A percentile compares a stretch with the other conserved stretches of the same genome.
Conservation (phyloP, 352 stramenopile species). For the Phytopythium litorale region DNA sequence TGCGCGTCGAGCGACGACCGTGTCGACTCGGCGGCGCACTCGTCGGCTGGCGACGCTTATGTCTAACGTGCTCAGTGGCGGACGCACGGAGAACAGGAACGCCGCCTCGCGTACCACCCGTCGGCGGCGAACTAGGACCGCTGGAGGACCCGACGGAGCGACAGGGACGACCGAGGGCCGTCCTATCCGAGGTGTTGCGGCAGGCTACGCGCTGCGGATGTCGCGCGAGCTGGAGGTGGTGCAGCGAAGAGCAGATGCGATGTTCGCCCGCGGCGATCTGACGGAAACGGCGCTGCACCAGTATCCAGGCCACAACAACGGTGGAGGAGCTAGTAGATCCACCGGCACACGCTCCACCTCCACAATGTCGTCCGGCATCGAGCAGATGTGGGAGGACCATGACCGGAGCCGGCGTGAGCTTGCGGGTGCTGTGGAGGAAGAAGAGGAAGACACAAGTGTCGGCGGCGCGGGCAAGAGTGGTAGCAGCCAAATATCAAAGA, state of each 20-base stretch:
- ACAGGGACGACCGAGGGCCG: conserved; percentile 20
- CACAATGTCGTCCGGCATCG: conserved; percentile 12
- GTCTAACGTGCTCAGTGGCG: conserved; percentile 52
- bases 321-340: neutral
- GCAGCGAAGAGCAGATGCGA: conserved; percentile 57
- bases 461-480: conserved; percentile 2
- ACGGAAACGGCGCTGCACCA: conserved; percentile 38
- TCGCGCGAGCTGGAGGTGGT: conserved; percentile 73
- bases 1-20: conserved; percentile 42
- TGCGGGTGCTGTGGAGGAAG: conserved; percentile 12
- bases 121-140: conserved; percentile 15
- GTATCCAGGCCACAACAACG: conserved; percentile 6
- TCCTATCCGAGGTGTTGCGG: conserved; percentile 55
- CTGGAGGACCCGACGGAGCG: conserved; percentile 20
- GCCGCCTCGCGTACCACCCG: conserved; percentile 4
- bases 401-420: conserved; percentile 45
- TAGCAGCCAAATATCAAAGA: conserved; percentile 25
- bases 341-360: conserved; percentile 24
- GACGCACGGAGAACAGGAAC: conserved; percentile 6
- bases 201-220: conserved; percentile 72
- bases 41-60: conserved; percentile 68
- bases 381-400: conserved; percentile 67
- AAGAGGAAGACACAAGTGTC: conserved; percentile 4
- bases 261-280: conserved; percentile 70
- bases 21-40: conserved; percentile 58